phyloP scores from a whole-genome alignment of 371 early-diverging fungal species.

The Actinomortierella ambigua region DNA sequence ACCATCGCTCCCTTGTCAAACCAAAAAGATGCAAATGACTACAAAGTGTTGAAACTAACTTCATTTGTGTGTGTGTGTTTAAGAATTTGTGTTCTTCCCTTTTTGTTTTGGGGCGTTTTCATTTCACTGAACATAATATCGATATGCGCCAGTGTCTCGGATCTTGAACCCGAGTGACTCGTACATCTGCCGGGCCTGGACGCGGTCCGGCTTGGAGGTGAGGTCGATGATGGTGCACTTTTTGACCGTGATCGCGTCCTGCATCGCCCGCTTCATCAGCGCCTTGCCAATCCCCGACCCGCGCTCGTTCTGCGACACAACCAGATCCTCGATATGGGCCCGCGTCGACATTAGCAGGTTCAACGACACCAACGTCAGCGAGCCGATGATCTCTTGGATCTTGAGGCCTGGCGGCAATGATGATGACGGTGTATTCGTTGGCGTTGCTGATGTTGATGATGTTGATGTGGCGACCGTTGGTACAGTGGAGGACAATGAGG shows the following conservation, averaged over 20 bases:
- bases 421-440: not conserved
- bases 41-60: too few relatives aligned
- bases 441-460: too few relatives aligned
- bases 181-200: slow-evolving; percentile 29
- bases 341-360: slow-evolving; percentile 31
- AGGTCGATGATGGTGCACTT: slow-evolving; percentile 30
- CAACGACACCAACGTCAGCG: slow-evolving; percentile 27
- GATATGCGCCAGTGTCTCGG: slow-evolving; percentile 38
- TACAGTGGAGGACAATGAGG: too few relatives aligned
- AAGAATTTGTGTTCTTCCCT: not conserved
- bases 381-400: slow-evolving; percentile 19
- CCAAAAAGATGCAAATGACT: too few relatives aligned
- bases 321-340: slow-evolving; percentile 41
- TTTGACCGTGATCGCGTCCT: slow-evolving; percentile 19
- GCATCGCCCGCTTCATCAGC: slow-evolving; percentile 26
- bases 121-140: slow-evolving; percentile 11
- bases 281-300: slow-evolving; percentile 29
- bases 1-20: not conserved
- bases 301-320: slow-evolving; percentile 20
- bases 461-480: too few relatives aligned
- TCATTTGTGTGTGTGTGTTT: too few relatives aligned
- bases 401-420: not conserved
- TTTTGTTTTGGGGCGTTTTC: not conserved
- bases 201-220: slow-evolving; percentile 35
- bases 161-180: slow-evolving; percentile 35